Evolutionary conservation across 2,329 filamentous ascomycete species (phyloP), one percentile per base, ranked within the genome.

Genomic region (Sordariomycetes sp.): DNA sequence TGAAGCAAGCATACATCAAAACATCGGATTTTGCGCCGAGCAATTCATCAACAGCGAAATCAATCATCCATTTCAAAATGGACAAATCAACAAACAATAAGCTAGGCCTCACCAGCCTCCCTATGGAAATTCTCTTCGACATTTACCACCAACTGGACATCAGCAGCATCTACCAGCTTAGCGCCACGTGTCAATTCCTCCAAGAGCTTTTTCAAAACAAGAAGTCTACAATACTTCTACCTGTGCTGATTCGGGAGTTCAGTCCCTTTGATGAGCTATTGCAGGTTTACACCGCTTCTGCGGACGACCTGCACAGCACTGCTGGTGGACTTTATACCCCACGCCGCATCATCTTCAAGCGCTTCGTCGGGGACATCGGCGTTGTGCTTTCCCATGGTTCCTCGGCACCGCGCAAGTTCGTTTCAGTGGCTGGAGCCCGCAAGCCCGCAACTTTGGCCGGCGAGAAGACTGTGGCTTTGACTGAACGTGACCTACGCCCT

Each of bases 91-190:
- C 28, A 23, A 35, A 25, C 40, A 39, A 28, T 15, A 33, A 3
- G 39, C 41, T 21, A 7, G 20, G 20, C 17, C 43, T 62, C 15
- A 40, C 50, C 30, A 44, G 43, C 28, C 39, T 66, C 30, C 68
- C 70, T 0, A 50, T 59, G 4, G 70, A 75, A 43, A 57, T 70
- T 14, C 45, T 70, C 3, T 47, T 72, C 9, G 61, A 68, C 15
- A 63, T 72, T 17, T 67, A 67, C 42, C 58, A 61, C 20, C 42
- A 61, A 14, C 50, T 72, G 33, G 58, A 66, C 35, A 38, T 69
- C 2, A 42, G 50, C 3, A 60, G 59, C 17, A 53, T 66, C 23
- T 59, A 57, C 33, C 53, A 52, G 21, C 51, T 66, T 21, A 60
- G 51, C n/a, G 43, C 49, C 11, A 45, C 51, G 3, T 64, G 57